Conservation (phyloP, 2,329 filamentous ascomycete species). For the Talaromyces sp. region DNA sequence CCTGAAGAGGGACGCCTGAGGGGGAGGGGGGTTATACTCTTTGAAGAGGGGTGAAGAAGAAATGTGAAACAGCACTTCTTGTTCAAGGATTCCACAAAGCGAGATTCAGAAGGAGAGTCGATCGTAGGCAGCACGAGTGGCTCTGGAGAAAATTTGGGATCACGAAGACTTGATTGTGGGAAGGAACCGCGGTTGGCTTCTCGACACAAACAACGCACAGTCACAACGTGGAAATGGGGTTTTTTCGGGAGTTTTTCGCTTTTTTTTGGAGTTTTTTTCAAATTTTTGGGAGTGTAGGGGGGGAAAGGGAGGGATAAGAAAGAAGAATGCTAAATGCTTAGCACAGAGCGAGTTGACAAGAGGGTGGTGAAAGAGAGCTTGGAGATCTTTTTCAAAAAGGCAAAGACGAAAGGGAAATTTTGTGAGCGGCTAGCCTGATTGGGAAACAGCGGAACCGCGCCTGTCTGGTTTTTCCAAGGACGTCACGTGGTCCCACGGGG, state of each 20-base stretch:
- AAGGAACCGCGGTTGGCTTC: slow-evolving; percentile 13
- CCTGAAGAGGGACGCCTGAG: neutral
- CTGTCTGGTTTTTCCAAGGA: slow-evolving; percentile 2
- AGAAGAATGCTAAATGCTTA: slow-evolving; percentile 17
- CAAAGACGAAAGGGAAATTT: slow-evolving; percentile 29
- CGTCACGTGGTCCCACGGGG: slow-evolving; percentile 6
- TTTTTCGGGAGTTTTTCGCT: slow-evolving; percentile 34
- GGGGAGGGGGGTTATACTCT: slow-evolving; percentile 1
- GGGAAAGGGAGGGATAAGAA: slow-evolving; percentile 19
- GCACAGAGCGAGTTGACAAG: slow-evolving; percentile 13
- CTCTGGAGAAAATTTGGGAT: slow-evolving; percentile 10
- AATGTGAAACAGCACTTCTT: neutral
- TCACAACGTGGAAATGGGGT: slow-evolving; percentile 14
- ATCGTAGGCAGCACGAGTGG: slow-evolving; percentile 6
- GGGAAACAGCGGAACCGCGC: slow-evolving; percentile 1
- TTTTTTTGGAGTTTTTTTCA: slow-evolving; percentile 33
- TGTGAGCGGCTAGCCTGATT: slow-evolving; percentile 10
- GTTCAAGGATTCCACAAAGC: neutral
- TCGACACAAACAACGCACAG: slow-evolving; percentile 28
- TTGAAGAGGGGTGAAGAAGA: slow-evolving; percentile 4
- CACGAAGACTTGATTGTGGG: slow-evolving; percentile 13
- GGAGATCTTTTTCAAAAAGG: slow-evolving; percentile 18
- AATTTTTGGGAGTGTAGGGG: slow-evolving; percentile 24
- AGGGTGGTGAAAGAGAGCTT: slow-evolving; percentile 14
- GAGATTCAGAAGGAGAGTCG: neutral